phyloP scores from a whole-genome alignment of 306 rosid genomes.

The Arachis hypogaea region DNA sequence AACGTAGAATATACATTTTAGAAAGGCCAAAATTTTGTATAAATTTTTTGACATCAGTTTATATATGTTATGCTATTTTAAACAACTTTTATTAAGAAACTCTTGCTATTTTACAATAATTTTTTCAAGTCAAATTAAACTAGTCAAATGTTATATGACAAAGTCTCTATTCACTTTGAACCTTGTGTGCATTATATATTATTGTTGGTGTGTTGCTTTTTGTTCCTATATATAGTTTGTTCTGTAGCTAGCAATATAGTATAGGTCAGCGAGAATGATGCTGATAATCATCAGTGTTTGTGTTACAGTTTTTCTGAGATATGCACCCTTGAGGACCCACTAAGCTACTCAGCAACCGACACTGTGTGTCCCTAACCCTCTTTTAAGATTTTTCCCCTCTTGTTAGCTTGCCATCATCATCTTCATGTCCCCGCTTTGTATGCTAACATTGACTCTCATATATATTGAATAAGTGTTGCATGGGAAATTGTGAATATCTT shows the following conservation, averaged over 20 bases:
- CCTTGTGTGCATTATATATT: neutral
- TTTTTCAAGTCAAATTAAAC: no score
- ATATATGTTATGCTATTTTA: no score
- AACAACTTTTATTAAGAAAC: no score
- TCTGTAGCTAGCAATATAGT: conserved; percentile 15
- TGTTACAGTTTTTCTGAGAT: neutral
- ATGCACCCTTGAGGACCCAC: neutral
- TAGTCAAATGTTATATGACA: no score
- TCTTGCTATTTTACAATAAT: no score
- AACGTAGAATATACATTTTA: neutral
- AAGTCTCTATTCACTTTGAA: neutral
- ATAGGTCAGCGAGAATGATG: conserved; percentile 20
- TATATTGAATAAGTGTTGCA: no score
- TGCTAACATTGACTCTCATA: no score
- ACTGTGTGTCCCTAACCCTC: neutral
- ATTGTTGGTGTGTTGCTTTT: neutral
- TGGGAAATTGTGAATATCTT: no score
- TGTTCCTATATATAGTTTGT: conserved; percentile 3
- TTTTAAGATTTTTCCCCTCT: no score
- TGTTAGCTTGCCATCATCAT: neutral
- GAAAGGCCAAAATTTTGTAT: no score
- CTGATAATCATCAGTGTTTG: neutral
- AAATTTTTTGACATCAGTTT: no score
- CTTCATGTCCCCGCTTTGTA: neutral
- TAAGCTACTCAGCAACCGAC: neutral